Evolutionary conservation across 1,284 basidiomycete species (phyloP), one percentile per base, ranked within the genome.

Genomic region (Waitea zeae): DNA sequence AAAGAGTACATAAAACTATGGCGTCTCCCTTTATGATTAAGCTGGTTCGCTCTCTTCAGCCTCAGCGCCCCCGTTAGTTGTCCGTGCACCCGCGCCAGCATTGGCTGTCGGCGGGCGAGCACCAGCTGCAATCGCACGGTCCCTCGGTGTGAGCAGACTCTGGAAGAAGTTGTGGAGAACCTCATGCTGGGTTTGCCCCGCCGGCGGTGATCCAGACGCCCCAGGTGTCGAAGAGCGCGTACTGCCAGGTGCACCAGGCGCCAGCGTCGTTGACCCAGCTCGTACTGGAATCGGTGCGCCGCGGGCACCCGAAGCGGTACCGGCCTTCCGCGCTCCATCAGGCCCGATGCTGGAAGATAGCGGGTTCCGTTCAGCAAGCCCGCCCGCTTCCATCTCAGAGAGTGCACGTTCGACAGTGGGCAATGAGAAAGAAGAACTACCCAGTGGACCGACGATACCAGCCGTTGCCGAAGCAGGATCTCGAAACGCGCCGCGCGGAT

Each of bases 121-220:
- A 12, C 38, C 34, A 19, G 31, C 38, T 9, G 42, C 43, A 20
- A 46, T 46, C 19, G 47, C 49, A n/a, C 71, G 61, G 41, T 76
- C 75, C 49, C 74, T 76, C 34, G 68, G 69, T 43, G 64, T 76
- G 42, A 88, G 54, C 45, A 88, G 50, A 40, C 74, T 80, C 56
- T 83, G 70, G 70, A 88, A 88, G 61, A 88, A 88, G 50, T 81
- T 79, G 44, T 84, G 79, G 40, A 88, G 49, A 5, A 87, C 79
- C 48, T 87, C 80, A 46, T 87, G 79, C 41, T 82, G 77, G 30
- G 68, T 67, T 50, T 70, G 73, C n/a, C 64, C 63, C 11, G 59
- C 58, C n/a, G n/a, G n/a, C n/a, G n/a, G n/a, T n/a, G n/a, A n/a
- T n/a, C n/a, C n/a, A n/a, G 7, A 7, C 22, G 7, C 22, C 7